Evolutionary conservation across 2,329 filamentous ascomycete species (phyloP), one percentile per base, ranked within the genome.

Genomic region (Capronia americana): DNA sequence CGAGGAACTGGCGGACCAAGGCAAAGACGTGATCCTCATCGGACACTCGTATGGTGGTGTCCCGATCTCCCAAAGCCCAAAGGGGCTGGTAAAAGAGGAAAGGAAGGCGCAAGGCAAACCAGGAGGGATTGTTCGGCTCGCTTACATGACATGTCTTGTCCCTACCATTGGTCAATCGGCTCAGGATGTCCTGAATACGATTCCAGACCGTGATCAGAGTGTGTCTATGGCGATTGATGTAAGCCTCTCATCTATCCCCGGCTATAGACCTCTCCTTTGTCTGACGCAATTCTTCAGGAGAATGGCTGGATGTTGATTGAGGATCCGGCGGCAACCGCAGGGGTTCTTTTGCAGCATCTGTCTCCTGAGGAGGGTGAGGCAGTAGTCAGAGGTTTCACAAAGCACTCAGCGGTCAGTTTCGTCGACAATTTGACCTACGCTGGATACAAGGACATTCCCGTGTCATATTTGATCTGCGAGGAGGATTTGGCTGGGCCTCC

Each of bases 1-100:
- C 44, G 64, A 67, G 24, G 61, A 59, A 20, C 58, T 69, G 17
- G 64, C 67, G 0, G 64, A 69, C 44, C 34, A 66, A 3, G 76
- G 75, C 11, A 73, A 72, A 44, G 72, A 76, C 7, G 74, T 78
- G 26, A 70, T 77, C 48, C 48, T 73, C 1, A 23, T 78, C 20
- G 75, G 69, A 3, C 76, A 78, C 59, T 77, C 76, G 8, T 78
- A 77, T 57, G 75, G 75, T 1, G 76, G 76, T 0, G 58, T 78
- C 11, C 65, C 74, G 10, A 73, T 61, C 24, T 51, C 64, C 34
- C 51, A 69, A 48, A 44, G 53, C 46, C 28, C 55, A 8, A 41
- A 74, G 8, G 76, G 75, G 0, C 73, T 79, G 26, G 74, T 72
- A 26, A 75, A 74, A 46, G 41, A 66, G 2, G 73, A 75, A 17